These are phyloP conservation scores for Glarea lozoyensis DNA, from an alignment of 495 filamentous ascomycete genomes.

Conservation along the genomic window DNA sequence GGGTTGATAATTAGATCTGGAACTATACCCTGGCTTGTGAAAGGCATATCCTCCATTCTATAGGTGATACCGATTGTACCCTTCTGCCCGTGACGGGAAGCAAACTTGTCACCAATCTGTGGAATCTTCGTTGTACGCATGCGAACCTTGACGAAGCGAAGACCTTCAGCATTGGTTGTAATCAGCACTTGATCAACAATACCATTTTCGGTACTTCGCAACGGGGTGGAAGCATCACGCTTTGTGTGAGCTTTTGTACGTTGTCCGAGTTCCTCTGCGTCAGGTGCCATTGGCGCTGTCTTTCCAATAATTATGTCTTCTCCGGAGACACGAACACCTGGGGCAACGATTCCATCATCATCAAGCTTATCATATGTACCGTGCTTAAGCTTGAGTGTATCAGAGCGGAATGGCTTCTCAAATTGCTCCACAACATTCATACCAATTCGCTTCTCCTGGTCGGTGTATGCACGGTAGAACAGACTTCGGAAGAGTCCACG, in stretches of 20 bases:
- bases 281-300: conserved; percentile 85
- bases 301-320: conserved; percentile 99
- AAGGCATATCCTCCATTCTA: conserved; percentile 97
- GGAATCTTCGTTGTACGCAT: conserved; percentile 96
- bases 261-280: conserved; percentile 89
- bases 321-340: conserved; percentile 86
- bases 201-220: conserved; percentile 91
- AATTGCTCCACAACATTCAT: conserved; percentile 84
- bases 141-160: conserved; percentile 91
- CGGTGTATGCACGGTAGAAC: conserved; percentile 94
- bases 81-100: conserved; percentile 97
- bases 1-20: conserved; percentile 99
- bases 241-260: conserved; percentile 83
- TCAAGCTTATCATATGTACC: conserved; percentile 98
- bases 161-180: conserved; percentile 82
- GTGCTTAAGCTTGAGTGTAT: conserved; percentile 84
- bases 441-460: conserved; percentile 89
- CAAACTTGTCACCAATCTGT: conserved; percentile 99
- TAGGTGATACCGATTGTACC: conserved; percentile 98
- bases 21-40: conserved; percentile 80
- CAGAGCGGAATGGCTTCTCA: conserved; percentile 82
- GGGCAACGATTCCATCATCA: conserved; percentile 86
- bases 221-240: conserved; percentile 86
- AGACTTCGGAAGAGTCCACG: conserved; percentile 94
- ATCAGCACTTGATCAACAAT: conserved; percentile 91